Conservation (phyloP, 2,329 filamentous ascomycete genomes). For the Akanthomyces lecanii region DNA sequence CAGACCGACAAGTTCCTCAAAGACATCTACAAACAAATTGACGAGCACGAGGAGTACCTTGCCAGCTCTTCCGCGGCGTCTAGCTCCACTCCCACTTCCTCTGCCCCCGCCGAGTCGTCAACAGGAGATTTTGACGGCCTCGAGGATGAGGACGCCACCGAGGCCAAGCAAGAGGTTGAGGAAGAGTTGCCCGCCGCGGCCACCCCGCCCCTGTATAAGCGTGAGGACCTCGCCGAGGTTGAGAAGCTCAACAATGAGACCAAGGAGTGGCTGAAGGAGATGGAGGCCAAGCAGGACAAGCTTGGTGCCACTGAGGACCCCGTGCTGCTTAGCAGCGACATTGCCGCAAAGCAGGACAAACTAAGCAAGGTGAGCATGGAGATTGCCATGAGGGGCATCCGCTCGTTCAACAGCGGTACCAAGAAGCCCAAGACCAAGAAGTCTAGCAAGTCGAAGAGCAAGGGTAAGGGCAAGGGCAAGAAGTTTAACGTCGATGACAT, state of each 20-base stretch:
- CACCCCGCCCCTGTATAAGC: constrained; percentile 63
- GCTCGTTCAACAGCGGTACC: constrained; percentile 46
- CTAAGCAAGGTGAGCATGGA: constrained; percentile 68
- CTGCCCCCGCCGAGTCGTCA: constrained; percentile 38
- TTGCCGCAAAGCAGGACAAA: constrained; percentile 64
- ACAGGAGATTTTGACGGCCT: constrained; percentile 65
- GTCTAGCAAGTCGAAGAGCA: constrained; percentile 13
- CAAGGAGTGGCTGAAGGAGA: constrained; percentile 69
- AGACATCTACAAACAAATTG: constrained; percentile 66
- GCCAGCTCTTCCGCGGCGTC: constrained; percentile 47
- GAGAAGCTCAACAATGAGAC: constrained; percentile 59
- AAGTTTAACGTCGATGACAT: constrained; percentile 33
- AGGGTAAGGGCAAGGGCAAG: constrained; percentile 27
- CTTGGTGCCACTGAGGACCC: constrained; percentile 69
- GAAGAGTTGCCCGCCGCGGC: constrained; percentile 43
- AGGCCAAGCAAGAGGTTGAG: constrained; percentile 39
- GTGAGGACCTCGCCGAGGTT: constrained; percentile 66
- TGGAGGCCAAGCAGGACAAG: constrained; percentile 65
- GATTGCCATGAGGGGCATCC: constrained; percentile 65
- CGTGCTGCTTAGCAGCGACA: constrained; percentile 66
- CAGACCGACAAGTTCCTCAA: constrained; percentile 67
- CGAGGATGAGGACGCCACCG: constrained; percentile 60
- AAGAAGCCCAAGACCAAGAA: constrained; percentile 41
- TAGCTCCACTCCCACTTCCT: constrained; percentile 28
- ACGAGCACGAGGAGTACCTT: constrained; percentile 60